These are phyloP conservation scores for Cutaneotrichosporon daszewskae DNA, from an alignment of 1,284 basidiomycete genomes.

Conservation along the genomic window DNA sequence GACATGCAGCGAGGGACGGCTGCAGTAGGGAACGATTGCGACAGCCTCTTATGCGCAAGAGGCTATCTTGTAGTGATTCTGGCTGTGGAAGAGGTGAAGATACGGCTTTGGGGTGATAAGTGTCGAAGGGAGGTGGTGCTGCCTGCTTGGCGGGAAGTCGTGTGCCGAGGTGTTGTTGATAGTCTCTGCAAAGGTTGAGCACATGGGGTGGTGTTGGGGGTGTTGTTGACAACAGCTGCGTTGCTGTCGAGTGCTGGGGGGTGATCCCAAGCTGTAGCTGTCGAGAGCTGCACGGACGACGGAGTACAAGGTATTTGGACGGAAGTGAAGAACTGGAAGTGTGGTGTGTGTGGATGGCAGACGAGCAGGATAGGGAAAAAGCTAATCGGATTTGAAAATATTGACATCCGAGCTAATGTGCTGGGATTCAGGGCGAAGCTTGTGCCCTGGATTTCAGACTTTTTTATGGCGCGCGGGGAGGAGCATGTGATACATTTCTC, in stretches of 20 bases:
- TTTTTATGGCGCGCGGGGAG: no score
- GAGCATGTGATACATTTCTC: no score
- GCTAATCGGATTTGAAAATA: no score
- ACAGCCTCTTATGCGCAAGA: conserved; percentile 4
- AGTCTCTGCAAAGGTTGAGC: conserved; percentile 3
- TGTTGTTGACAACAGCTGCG: not conserved
- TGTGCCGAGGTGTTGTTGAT: not conserved
- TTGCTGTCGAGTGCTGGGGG: not conserved
- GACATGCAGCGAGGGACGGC: conserved; percentile 10
- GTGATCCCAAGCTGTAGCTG: no score
- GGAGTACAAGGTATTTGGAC: no score
- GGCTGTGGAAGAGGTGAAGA: conserved; percentile 11
- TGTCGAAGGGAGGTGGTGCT: conserved; percentile 11
- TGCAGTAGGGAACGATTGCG: not conserved
- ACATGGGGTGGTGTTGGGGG: conserved; percentile 1
- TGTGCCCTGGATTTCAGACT: no score
- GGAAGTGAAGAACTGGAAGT: no score
- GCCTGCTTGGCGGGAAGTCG: conserved; percentile 6
- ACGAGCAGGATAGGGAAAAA: no score
- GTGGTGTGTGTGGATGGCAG: no score
- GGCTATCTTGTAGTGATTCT: conserved; percentile 22
- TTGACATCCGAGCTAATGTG: no score
- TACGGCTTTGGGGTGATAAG: conserved; percentile 13
- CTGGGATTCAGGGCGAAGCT: no score
- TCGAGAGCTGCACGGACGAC: no score